A percentile compares a stretch with the other conserved stretches of the same genome.
These are phyloP conservation scores for Rhizopogon vinicolor DNA, from an alignment of 768 basidiomycete genomes.

Conservation along the genomic window DNA sequence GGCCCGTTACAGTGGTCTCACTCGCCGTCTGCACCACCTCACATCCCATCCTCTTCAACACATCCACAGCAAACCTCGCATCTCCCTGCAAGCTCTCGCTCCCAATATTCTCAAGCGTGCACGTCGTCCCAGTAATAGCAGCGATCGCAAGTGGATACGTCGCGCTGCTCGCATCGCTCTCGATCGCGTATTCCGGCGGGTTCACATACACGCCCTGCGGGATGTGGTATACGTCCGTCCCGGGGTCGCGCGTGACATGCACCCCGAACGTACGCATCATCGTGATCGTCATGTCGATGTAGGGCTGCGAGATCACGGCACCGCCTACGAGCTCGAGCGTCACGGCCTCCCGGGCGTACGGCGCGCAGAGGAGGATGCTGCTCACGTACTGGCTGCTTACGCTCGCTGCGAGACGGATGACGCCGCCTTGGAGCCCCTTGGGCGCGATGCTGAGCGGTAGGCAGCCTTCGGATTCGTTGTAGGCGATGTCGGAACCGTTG, in stretches of 20 bases:
- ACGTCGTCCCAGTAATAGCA: constrained; percentile 94
- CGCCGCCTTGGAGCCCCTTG: constrained; percentile 75
- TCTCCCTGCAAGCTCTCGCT: constrained; percentile 93
- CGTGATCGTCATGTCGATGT: constrained; percentile 99
- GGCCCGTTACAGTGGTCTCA: constrained; percentile 90
- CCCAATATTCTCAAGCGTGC: constrained; percentile 92
- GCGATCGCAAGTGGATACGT: constrained; percentile 97
- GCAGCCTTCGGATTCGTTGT: constrained; percentile 76
- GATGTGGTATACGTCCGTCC: constrained; percentile 79
- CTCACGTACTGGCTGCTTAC: constrained; percentile 99
- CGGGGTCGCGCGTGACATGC: constrained; percentile 60
- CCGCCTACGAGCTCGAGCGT: constrained; percentile 90
- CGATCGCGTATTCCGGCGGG: constrained; percentile 82
- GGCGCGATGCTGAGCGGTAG: constrained; percentile 86
- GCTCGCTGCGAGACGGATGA: constrained; percentile 84
- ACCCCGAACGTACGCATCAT: constrained; percentile 97
- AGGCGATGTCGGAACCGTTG: constrained; percentile 78
- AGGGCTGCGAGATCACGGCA: constrained; percentile 96
- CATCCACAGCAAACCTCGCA: constrained; percentile 89
- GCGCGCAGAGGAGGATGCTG: constrained; percentile 93
- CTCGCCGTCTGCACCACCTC: constrained; percentile 80
- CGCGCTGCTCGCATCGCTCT: constrained; percentile 92
- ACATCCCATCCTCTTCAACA: constrained; percentile 95
- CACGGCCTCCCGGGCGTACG: constrained; percentile 82
- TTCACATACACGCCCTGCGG: constrained; percentile 76